Percentiles rank a stretch among this genome's conserved stretches.
Evolutionary conservation across 2,329 filamentous ascomycete genomes (phyloP).

Genomic region (Fusarium sp.): DNA sequence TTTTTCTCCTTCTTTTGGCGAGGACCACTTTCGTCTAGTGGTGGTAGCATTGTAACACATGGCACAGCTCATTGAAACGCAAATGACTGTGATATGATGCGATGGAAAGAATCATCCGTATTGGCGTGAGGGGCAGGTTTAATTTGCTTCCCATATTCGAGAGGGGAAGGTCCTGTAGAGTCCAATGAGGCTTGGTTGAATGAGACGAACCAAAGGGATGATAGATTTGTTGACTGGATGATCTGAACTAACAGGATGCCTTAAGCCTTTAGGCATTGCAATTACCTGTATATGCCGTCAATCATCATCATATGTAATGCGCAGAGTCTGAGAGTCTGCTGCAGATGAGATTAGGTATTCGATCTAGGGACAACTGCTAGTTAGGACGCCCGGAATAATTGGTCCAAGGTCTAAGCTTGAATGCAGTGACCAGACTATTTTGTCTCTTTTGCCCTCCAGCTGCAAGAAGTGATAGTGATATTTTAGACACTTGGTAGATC

Average conservation of each 20-base stretch:
- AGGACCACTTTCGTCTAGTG: constrained; percentile 3
- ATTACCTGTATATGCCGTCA: neutral
- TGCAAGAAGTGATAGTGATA: constrained; percentile 25
- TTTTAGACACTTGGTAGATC: constrained; percentile 5
- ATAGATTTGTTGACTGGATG: constrained; percentile 2
- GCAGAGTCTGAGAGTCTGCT: neutral
- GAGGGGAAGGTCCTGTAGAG: constrained; percentile 21
- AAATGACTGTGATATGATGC: constrained; percentile 5
- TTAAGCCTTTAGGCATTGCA: constrained; percentile 4
- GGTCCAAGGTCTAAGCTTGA: neutral
- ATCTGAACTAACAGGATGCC: neutral
- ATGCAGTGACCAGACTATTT: neutral
- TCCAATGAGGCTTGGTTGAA: constrained; percentile 19
- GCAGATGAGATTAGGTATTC: constrained; percentile 9
- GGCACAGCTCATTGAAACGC: constrained; percentile 11
- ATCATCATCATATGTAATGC: constrained; percentile 8
- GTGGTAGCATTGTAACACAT: constrained; percentile 15
- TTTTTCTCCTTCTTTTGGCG: neutral
- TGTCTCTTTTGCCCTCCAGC: neutral
- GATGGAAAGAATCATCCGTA: constrained; percentile 18
- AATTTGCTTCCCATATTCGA: constrained; percentile 32
- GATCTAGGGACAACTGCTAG: neutral
- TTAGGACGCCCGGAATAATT: neutral
- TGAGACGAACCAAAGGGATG: constrained; percentile 34
- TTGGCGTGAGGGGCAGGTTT: constrained; percentile 36